Conservation (phyloP, 2,329 filamentous ascomycete genomes). For the Aspergillus phoenicis region DNA sequence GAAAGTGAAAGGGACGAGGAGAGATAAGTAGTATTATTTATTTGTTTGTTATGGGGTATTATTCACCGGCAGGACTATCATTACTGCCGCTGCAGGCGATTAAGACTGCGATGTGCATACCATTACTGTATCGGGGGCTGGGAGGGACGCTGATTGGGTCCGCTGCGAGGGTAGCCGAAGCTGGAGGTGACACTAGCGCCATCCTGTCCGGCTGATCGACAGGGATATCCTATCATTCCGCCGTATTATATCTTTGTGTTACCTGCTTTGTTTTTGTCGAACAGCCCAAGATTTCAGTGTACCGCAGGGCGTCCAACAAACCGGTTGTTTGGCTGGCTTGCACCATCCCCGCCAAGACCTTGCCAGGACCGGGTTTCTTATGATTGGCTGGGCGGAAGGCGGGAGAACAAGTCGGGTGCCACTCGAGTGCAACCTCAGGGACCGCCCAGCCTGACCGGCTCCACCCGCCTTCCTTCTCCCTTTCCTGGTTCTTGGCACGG, state of each 20-base stretch:
- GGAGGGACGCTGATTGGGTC: neutral
- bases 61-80: neutral
- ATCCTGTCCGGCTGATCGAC: neutral
- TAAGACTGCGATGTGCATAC: neutral
- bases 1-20: neutral
- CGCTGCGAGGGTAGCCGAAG: neutral
- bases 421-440: neutral
- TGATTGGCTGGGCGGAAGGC: neutral
- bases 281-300: neutral
- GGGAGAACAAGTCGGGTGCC: no score
- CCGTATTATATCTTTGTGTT: neutral
- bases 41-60: neutral
- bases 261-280: no score
- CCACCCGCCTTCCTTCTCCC: neutral
- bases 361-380: neutral
- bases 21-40: conserved; percentile 4
- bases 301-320: neutral
- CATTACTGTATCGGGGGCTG: neutral
- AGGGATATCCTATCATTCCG: neutral
- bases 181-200: neutral
- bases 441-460: neutral
- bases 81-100: neutral
- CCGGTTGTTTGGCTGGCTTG: neutral
- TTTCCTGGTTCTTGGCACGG: neutral
- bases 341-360: neutral